These are phyloP conservation scores for Fraxinus cuspidata DNA, from an alignment of 257 asterid species.

Conservation along the genomic window DNA sequence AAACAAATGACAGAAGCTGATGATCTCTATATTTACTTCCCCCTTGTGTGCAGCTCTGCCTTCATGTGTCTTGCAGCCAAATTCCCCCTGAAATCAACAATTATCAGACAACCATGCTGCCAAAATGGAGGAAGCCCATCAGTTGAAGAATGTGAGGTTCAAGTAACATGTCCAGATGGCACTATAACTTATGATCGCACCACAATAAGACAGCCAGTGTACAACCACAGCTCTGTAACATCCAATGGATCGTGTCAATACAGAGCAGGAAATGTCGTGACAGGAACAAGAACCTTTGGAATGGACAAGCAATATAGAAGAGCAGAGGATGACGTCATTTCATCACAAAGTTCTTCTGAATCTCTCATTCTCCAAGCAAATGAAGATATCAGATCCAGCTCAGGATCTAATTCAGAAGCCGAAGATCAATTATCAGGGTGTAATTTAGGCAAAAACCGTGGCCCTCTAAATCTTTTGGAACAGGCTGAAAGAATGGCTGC, in stretches of 20 bases:
- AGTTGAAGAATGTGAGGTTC: slow-evolving; percentile 55
- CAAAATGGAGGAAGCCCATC: slow-evolving; percentile 32
- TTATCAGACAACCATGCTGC: slow-evolving; percentile 26
- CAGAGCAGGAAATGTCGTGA: slow-evolving; percentile 32
- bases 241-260: slow-evolving; percentile 38
- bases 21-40: slow-evolving; percentile 26
- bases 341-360: slow-evolving; percentile 81
- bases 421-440: slow-evolving; percentile 52
- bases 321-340: slow-evolving; percentile 61
- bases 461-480: slow-evolving; percentile 29
- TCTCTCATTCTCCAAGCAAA: slow-evolving; percentile 58
- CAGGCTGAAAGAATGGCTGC: slow-evolving; percentile 37
- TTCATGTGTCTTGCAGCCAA: slow-evolving; percentile 85
- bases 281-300: slow-evolving; percentile 26
- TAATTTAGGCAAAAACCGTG: slow-evolving; percentile 40
- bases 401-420: slow-evolving; percentile 69
- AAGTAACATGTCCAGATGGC: slow-evolving; percentile 70
- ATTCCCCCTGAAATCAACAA: slow-evolving; percentile 55
- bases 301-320: slow-evolving; percentile 35
- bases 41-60: slow-evolving; percentile 76
- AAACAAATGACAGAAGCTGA: slow-evolving; percentile 21
- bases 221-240: slow-evolving; percentile 43
- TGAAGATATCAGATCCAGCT: slow-evolving; percentile 60
- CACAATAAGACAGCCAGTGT: slow-evolving; percentile 39
- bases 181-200: slow-evolving; percentile 42